Base-by-base conservation (phyloP, 1,284 basidiomycete genomes). In the Malassezia globosa region DNA sequence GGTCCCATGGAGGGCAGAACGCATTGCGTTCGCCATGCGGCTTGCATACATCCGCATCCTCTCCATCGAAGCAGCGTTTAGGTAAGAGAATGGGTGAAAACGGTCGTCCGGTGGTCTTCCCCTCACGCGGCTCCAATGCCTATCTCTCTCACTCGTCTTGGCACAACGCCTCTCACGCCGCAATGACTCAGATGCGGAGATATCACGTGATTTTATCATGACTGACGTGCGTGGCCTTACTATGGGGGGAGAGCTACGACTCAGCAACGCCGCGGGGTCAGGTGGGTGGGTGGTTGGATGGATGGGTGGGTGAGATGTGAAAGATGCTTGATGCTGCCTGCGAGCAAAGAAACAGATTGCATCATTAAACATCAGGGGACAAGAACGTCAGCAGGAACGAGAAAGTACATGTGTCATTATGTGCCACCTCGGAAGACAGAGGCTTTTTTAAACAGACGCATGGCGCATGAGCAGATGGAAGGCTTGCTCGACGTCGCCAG, bases 401-500 rank as follows among this genome's bases (percentile, higher is more conserved):
- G n/a, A n/a, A n/a, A n/a, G n/a, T n/a, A n/a, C n/a, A 31, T 16
- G 29, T 31, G 29, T 16, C 29, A 31, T 16, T 31, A 31, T 31
- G 16, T 31, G 29, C 29, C 11, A 31, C 29, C 16, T 13, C 11
- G 29, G 29, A 31, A n/a, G n/a, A n/a, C n/a, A n/a, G n/a, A n/a
- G n/a, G n/a, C n/a, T n/a, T n/a, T n/a, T n/a, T 6, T 24, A 36
- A 22, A 37, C 24, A 16, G 36, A 10, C n/a, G 44, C 16, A 5
- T 31, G 36, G 21, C 25, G 44, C 5, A 46, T 22, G 35, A 48
- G 46, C 23, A 24, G 33, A 6, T 29, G 18, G 10, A 26, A 16
- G 3, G 50, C 50, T 10, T 40, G 23, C 14, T 25, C 48, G 31
- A 64, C 35, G 26, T 64, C 56, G 31, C 62, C 62, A 3, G 47